These are phyloP conservation scores for Thalassiosira profunda DNA, from an alignment of 108 stramenopile genomes.

Conservation along the genomic window DNA sequence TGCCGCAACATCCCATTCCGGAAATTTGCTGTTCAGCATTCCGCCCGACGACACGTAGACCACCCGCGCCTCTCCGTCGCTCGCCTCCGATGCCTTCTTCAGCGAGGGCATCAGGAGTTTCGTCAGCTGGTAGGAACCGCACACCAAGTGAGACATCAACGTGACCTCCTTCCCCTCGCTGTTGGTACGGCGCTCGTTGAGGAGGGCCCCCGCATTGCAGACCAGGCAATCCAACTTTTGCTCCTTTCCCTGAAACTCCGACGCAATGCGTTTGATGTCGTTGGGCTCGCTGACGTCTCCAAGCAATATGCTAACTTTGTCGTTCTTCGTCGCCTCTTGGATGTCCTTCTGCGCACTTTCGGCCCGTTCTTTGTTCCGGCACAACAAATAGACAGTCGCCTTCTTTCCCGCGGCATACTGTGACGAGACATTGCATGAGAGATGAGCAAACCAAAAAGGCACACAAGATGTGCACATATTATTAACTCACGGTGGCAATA, in stretches of 20 bases:
- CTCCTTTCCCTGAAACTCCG: constrained; percentile 65
- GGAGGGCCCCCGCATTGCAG: constrained; percentile 93
- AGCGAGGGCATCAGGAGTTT: constrained; percentile 69
- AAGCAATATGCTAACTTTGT: constrained; percentile 61
- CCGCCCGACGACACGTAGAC: constrained; percentile 80
- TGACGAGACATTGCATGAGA: too few species aligned
- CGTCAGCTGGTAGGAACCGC: constrained; percentile 82
- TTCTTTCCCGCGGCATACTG: constrained; percentile 86
- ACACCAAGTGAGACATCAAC: constrained; percentile 88
- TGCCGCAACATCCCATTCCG: constrained; percentile 79
- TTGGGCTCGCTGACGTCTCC: constrained; percentile 71
- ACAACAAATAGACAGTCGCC: constrained; percentile 92
- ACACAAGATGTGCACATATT: too few species aligned
- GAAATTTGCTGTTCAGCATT: constrained; percentile 93
- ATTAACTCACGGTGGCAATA: constrained; percentile 81
- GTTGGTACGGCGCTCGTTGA: constrained; percentile 81
- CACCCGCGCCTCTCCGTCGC: constrained; percentile 49
- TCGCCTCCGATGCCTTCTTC: constrained; percentile 27
- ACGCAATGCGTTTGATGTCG: constrained; percentile 63
- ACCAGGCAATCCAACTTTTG: constrained; percentile 80
- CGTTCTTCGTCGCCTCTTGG: constrained; percentile 55
- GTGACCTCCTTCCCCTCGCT: constrained; percentile 90
- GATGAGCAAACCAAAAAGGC: background rate
- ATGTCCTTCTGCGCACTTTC: constrained; percentile 83
- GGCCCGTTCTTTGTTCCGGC: constrained; percentile 87